Evolutionary conservation across 345 rosid genomes (phyloP).

Genomic region (Moricandia moricandioides): DNA sequence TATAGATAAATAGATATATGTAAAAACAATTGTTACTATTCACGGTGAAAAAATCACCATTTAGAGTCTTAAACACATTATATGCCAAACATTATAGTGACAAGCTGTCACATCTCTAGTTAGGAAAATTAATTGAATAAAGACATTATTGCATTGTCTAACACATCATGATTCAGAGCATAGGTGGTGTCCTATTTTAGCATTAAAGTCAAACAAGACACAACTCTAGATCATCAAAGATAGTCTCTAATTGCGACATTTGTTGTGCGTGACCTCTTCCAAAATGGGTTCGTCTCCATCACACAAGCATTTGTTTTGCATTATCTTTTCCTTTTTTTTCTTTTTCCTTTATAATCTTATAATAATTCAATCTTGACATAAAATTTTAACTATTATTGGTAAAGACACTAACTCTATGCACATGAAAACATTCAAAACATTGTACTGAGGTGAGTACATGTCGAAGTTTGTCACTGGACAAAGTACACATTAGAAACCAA

Average conservation of each 20-base stretch:
- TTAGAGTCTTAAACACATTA: background rate
- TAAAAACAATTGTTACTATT: no score
- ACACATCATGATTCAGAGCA: slow-evolving; percentile 11
- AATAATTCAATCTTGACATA: slow-evolving; percentile 3
- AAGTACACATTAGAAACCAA: slow-evolving; percentile 21
- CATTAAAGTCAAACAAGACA: slow-evolving; percentile 35
- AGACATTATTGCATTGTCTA: slow-evolving; percentile 25
- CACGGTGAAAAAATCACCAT: no score
- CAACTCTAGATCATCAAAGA: slow-evolving; percentile 15
- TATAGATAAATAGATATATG: no score
- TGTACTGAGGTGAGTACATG: slow-evolving; percentile 14
- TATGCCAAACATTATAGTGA: slow-evolving; percentile 6
- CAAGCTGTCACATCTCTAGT: slow-evolving; percentile 23
- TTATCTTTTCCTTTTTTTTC: background rate
- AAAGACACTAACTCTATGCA: slow-evolving; percentile 6
- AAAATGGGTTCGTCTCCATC: background rate
- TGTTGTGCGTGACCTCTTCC: slow-evolving; percentile 14
- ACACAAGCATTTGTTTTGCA: background rate
- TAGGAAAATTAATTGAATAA: slow-evolving; percentile 10
- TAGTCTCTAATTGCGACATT: slow-evolving; percentile 31
- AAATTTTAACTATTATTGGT: slow-evolving; percentile 1
- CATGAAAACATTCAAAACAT: slow-evolving; percentile 22
- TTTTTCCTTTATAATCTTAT: background rate
- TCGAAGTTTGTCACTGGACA: slow-evolving; percentile 27
- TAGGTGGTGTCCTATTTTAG: slow-evolving; percentile 26